Conservation (phyloP, 1,284 basidiomycete genomes). For the Ceratobasidium theobromae region DNA sequence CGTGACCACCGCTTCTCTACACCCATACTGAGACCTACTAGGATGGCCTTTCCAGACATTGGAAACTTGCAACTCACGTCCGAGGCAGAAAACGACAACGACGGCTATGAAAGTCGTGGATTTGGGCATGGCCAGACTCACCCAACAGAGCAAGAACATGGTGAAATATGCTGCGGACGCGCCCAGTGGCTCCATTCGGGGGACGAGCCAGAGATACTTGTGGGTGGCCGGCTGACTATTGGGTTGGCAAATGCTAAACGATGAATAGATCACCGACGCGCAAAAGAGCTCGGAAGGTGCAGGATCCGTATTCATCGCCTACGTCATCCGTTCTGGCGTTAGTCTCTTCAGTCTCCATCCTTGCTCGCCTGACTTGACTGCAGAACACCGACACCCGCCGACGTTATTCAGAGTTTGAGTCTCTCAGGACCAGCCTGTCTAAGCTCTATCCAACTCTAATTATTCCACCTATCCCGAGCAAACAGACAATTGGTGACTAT, state of each 20-base stretch:
- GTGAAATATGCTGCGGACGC: conserved; percentile 70
- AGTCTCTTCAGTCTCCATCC: conserved; percentile 42
- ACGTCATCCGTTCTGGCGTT: conserved; percentile 90
- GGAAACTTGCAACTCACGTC: neutral
- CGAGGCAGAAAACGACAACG: neutral
- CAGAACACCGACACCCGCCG: conserved; percentile 84
- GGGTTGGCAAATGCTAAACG: conserved; percentile 16
- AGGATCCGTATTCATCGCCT: conserved; percentile 88
- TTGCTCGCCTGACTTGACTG: neutral
- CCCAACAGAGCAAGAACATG: conserved; percentile 49
- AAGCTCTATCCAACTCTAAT: conserved; percentile 95
- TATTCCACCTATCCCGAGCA: conserved; percentile 96
- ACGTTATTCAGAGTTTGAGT: conserved; percentile 97
- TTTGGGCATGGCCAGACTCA: neutral
- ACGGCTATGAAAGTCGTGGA: neutral
- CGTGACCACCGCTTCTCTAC: no score
- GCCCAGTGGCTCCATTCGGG: conserved; percentile 76
- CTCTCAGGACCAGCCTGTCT: conserved; percentile 78
- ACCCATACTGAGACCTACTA: neutral
- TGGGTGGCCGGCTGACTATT: conserved; percentile 45
- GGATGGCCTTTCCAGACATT: conserved; percentile 8
- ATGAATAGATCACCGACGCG: conserved; percentile 81
- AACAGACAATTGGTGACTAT: conserved; percentile 95
- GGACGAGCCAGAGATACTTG: conserved; percentile 78
- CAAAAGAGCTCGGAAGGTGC: conserved; percentile 90